These are phyloP conservation scores for Zymoseptoria tritici DNA, from an alignment of 2,329 filamentous ascomycete genomes.

Conservation along the genomic window DNA sequence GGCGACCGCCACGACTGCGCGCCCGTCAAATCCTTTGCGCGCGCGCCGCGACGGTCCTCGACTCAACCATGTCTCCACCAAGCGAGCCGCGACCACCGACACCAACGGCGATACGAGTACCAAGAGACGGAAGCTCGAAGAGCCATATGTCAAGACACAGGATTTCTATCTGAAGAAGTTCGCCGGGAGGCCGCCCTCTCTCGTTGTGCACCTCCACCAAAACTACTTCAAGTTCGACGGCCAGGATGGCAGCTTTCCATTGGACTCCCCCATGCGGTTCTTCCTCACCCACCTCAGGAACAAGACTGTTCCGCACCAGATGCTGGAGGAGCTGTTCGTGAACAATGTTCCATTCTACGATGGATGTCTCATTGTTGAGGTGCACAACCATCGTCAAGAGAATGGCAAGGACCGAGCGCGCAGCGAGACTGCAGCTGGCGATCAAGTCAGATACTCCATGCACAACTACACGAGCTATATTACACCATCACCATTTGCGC, in stretches of 20 bases:
- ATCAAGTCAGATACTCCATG: constrained; percentile 67
- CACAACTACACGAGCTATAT: constrained; percentile 88
- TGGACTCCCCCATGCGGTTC: constrained; percentile 84
- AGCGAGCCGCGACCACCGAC: constrained; percentile 25
- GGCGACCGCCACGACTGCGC: constrained; percentile 29
- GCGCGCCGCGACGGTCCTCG: constrained; percentile 35
- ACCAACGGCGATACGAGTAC: constrained; percentile 15
- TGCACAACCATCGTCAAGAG: constrained; percentile 76
- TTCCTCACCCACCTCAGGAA: constrained; percentile 68
- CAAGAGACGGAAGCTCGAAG: constrained; percentile 25
- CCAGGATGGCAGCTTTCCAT: constrained; percentile 85
- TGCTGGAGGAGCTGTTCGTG: constrained; percentile 69
- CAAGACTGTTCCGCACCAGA: constrained; percentile 79
- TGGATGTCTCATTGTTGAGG: constrained; percentile 83
- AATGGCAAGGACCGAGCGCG: constrained; percentile 38
- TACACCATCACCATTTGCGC: constrained; percentile 78
- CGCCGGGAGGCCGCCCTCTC: constrained; percentile 63
- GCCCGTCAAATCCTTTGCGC: constrained; percentile 36
- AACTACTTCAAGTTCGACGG: constrained; percentile 88
- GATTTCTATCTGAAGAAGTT: constrained; percentile 79
- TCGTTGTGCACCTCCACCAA: constrained; percentile 77
- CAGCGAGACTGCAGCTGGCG: constrained; percentile 44
- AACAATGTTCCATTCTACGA: constrained; percentile 79
- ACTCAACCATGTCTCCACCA: constrained; percentile 21
- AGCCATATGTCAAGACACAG: constrained; percentile 56